Evolutionary conservation across 331 rosid species (phyloP), one percentile per base, ranked within the genome.

Genomic region (Malus hybrid): DNA sequence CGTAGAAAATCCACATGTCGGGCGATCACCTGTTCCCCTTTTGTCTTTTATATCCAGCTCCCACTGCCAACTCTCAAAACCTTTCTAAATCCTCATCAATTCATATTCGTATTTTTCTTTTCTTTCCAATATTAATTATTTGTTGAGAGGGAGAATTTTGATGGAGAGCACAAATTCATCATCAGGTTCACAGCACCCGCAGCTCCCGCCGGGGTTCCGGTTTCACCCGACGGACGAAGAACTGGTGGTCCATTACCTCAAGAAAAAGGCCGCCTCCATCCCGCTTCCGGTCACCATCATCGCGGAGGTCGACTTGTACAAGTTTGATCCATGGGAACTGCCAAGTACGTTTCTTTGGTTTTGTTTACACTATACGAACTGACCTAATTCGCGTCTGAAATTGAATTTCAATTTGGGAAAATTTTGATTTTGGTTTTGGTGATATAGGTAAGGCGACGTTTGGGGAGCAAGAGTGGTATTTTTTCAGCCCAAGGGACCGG

Each of bases 161-260:
- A 90, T 93, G 91, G 92, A 88, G 32, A 88, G 92, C 89, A 86
- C 88, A 22, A 93, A 88, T 78, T 90, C 94, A 5, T 81, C 87
- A 3, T 82, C 96, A 8, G 84, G 78, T 6, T 71, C 78, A 39
- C 85, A 75, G 28, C 89, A 89, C 74, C 95, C 89, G 1, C 86
- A 82, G n/a, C 96, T 93, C 2, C 98, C 96, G 6, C 96, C 98
- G 0, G 98, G 98, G 1, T 93, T 93, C 79, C 87, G 98, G 0
- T 93, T 93, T 81, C 97, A 93, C 85, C 98, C 98, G 4, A 91
- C 98, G 1, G 98, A 93, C 54, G 98, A 93, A 27, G 98, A 93
- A 76, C 85, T 93, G 12, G 84, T 93, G 28, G 89, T 93, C 78
- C 96, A 93, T 80, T 93, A 93, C 79, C 96, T 93, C 54, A 89